Conservation (phyloP, 441 rosid genomes). For the Arabidopsis lyrata region DNA sequence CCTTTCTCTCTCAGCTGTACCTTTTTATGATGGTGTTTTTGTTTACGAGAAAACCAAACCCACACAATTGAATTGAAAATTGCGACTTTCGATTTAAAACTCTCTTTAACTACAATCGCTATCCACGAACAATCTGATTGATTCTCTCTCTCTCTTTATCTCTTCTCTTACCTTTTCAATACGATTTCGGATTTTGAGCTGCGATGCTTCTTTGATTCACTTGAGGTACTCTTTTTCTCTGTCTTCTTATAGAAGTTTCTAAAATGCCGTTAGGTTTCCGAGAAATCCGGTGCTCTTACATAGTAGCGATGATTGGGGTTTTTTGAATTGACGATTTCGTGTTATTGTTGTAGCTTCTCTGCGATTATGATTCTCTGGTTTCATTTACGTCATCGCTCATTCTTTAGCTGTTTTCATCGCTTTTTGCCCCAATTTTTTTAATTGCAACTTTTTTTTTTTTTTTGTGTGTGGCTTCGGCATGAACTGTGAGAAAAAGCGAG, state of each 20-base stretch:
- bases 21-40: constrained; percentile 37
- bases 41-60: constrained; percentile 44
- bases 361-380: constrained; percentile 25
- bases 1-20: constrained; percentile 40
- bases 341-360: neutral
- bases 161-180: constrained; percentile 13
- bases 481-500: constrained; percentile 30
- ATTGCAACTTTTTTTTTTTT: constrained; percentile 37
- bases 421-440: constrained; percentile 30
- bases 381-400: constrained; percentile 19
- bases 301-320: constrained; percentile 17
- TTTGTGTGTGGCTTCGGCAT: constrained; percentile 38
- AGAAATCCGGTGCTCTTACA: constrained; percentile 38
- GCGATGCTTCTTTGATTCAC: constrained; percentile 49
- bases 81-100: constrained; percentile 19
- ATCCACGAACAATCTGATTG: constrained; percentile 8
- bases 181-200: constrained; percentile 29
- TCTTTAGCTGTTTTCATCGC: constrained; percentile 4
- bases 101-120: constrained; percentile 26
- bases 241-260: constrained; percentile 18
- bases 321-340: constrained; percentile 15
- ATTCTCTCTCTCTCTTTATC: constrained; percentile 11
- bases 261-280: constrained; percentile 44
- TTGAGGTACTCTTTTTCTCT: constrained; percentile 40
- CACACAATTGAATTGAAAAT: constrained; percentile 38